A percentile compares a stretch with the other conserved stretches of the same genome.
These are phyloP conservation scores for Vanrija sp. DNA, from an alignment of 1,284 basidiomycete species.

Conservation along the genomic window DNA sequence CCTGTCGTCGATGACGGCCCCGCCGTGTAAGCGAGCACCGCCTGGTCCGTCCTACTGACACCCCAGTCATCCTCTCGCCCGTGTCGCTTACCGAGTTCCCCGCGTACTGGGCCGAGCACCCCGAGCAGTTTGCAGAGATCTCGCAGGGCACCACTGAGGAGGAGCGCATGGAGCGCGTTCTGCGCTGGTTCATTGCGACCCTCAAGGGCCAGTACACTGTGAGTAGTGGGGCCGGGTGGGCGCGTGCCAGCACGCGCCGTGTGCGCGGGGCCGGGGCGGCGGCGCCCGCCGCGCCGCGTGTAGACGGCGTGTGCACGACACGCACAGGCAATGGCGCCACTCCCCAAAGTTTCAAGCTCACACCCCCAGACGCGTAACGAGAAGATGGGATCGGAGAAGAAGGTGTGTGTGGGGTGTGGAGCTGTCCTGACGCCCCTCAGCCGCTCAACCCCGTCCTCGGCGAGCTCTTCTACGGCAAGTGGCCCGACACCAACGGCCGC, in stretches of 20 bases:
- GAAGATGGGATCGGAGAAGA: conserved; percentile 94
- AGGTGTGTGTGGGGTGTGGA: conserved; percentile 49
- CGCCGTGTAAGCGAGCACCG: conserved; percentile 51
- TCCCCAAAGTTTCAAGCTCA: neutral
- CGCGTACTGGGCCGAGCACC: conserved; percentile 89
- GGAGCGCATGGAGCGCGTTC: conserved; percentile 67
- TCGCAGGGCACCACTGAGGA: conserved; percentile 68
- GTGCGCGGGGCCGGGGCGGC: neutral
- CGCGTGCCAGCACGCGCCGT: neutral
- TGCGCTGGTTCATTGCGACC: conserved; percentile 90
- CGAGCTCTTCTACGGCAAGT: conserved; percentile 89
- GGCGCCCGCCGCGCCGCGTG: no score
- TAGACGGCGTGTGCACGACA: no score
- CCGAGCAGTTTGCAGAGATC: conserved; percentile 76
- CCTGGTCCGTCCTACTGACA: neutral
- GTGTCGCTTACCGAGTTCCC: conserved; percentile 70
- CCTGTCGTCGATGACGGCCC: conserved; percentile 87
- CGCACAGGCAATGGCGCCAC: neutral
- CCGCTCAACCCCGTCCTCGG: conserved; percentile 94
- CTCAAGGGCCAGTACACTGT: conserved; percentile 89
- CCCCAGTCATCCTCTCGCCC: conserved; percentile 71
- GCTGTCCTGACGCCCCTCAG: conserved; percentile 23
- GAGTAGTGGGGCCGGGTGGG: conserved; percentile 14
- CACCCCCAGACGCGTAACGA: conserved; percentile 66
- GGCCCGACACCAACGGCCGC: conserved; percentile 75